Evolutionary conservation across 208 protist species (phyloP).

Genomic region (Leishmania gerbilli): DNA sequence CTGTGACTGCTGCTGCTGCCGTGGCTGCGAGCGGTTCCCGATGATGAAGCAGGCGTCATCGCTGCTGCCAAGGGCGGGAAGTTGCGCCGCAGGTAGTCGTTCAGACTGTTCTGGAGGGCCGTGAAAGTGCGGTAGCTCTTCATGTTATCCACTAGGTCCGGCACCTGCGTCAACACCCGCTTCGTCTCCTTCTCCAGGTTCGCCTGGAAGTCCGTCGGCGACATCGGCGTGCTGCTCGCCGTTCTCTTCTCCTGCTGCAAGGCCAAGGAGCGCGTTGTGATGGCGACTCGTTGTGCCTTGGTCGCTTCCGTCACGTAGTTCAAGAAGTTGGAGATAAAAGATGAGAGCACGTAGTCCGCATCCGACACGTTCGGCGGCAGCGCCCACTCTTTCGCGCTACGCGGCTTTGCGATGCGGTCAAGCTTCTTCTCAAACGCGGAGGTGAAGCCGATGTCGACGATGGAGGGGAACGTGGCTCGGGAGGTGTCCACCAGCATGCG

Average conservation of each 20-base stretch:
- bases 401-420: constrained; percentile 86
- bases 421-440: constrained; percentile 87
- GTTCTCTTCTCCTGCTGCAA: constrained; percentile 46
- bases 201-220: constrained; percentile 30
- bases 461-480: constrained; percentile 82
- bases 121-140: constrained; percentile 82
- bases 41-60: not conserved
- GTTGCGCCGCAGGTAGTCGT: constrained; percentile 79
- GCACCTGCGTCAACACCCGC: constrained; percentile 49
- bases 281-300: constrained; percentile 55
- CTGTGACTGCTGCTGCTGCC: not conserved
- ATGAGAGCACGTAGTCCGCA: constrained; percentile 85
- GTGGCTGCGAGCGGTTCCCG: not conserved
- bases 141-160: constrained; percentile 52
- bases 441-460: constrained; percentile 92
- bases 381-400: not conserved
- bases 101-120: constrained; percentile 80
- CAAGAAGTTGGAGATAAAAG: constrained; percentile 82
- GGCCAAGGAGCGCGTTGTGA: constrained; percentile 67
- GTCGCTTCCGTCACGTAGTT: constrained; percentile 90
- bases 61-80: constrained; percentile 47
- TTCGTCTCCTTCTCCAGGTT: constrained; percentile 44
- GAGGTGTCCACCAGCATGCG: constrained; percentile 73
- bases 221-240: not conserved
- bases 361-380: constrained; percentile 39